phyloP scores from a whole-genome alignment of 2,329 filamentous ascomycete species.

The Calonectria honghensis region DNA sequence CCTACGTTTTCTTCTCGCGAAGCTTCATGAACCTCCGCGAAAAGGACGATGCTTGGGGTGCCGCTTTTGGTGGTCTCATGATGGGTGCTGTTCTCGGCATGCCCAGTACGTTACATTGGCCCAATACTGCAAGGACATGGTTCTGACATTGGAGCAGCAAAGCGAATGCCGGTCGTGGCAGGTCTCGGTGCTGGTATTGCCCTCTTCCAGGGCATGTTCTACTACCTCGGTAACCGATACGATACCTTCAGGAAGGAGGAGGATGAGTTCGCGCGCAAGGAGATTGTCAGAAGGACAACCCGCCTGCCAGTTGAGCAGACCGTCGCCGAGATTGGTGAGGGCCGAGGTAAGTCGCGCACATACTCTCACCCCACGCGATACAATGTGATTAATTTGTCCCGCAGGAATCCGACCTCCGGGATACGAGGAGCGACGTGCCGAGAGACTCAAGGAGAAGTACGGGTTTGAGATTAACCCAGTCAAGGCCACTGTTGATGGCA shows the following conservation, averaged over 20 bases:
- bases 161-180: conserved; percentile 80
- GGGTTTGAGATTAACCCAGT: conserved; percentile 87
- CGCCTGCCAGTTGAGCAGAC: conserved; percentile 87
- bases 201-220: conserved; percentile 76
- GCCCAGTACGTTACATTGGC: conserved; percentile 73
- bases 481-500: conserved; percentile 69
- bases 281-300: conserved; percentile 82
- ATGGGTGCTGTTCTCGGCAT: conserved; percentile 84
- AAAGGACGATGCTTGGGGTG: conserved; percentile 87
- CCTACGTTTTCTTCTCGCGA: conserved; percentile 85
- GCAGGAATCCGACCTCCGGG: conserved; percentile 87
- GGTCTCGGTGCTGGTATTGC: conserved; percentile 78
- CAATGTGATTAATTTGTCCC: conserved; percentile 39
- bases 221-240: conserved; percentile 80
- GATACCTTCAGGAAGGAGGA: conserved; percentile 72
- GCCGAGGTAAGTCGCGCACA: conserved; percentile 78
- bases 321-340: conserved; percentile 87
- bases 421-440: conserved; percentile 88
- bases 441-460: conserved; percentile 90
- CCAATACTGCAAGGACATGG: conserved; percentile 20
- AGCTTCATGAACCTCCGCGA: conserved; percentile 90
- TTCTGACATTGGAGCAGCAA: conserved; percentile 55
- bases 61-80: conserved; percentile 84
- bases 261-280: conserved; percentile 85
- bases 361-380: conserved; percentile 21